phyloP scores from a whole-genome alignment of 768 basidiomycete genomes.

The Omphalotus guepiniiformis region DNA sequence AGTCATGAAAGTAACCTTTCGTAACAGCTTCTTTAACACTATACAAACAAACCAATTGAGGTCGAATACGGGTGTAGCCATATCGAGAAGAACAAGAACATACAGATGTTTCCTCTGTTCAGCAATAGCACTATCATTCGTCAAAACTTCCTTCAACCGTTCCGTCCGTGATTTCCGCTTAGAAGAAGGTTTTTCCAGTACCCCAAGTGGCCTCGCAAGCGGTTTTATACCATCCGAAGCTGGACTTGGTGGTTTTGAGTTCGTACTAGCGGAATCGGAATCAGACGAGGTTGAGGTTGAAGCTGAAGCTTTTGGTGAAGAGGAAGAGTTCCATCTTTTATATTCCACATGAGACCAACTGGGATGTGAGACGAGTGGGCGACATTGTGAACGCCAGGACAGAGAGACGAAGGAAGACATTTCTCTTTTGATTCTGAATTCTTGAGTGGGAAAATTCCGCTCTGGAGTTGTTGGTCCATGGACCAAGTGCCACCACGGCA shows the following conservation, averaged over 20 bases:
- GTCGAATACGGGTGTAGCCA: neutral
- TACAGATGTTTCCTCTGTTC: slow-evolving; percentile 27
- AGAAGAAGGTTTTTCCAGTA: neutral
- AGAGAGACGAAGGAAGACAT: too few relatives aligned
- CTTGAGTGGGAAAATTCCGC: too few relatives aligned
- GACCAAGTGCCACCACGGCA: too few relatives aligned
- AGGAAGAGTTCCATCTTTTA: neutral
- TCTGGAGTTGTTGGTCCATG: too few relatives aligned
- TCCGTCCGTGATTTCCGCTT: neutral
- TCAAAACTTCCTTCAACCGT: slow-evolving; percentile 6
- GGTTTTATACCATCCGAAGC: neutral
- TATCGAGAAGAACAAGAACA: slow-evolving; percentile 16
- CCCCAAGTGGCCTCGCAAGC: slow-evolving; percentile 1
- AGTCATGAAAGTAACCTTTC: slow-evolving; percentile 87
- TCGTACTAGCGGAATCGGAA: neutral
- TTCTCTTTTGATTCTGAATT: too few relatives aligned
- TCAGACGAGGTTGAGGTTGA: neutral
- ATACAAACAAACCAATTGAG: neutral
- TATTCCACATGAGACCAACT: neutral
- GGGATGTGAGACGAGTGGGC: too few relatives aligned
- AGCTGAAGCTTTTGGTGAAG: neutral
- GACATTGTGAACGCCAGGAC: too few relatives aligned
- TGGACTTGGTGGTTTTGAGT: neutral
- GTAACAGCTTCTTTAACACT: slow-evolving; percentile 48
- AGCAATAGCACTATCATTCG: slow-evolving; percentile 5